A percentile compares a stretch with the other conserved stretches of the same genome.
Evolutionary conservation across 345 rosid species (phyloP).

Genomic region (Brassica cretica): DNA sequence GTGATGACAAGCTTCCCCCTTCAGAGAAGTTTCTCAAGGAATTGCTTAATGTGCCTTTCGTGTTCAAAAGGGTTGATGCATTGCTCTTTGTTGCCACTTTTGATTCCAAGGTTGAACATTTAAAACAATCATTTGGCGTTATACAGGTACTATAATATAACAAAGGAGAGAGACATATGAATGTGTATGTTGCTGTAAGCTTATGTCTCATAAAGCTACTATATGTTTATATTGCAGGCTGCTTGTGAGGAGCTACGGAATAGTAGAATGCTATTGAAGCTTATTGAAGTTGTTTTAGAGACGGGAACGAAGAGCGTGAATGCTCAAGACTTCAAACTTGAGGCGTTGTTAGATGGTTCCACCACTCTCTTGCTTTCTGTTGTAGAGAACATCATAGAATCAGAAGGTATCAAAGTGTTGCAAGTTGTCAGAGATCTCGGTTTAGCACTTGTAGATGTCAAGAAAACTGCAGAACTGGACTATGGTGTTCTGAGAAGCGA

Average conservation of each 20-base stretch:
- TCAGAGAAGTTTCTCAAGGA: slow-evolving; percentile 42
- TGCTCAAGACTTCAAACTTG: slow-evolving; percentile 73
- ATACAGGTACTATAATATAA: slow-evolving; percentile 25
- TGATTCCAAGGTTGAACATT: slow-evolving; percentile 9
- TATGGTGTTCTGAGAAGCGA: slow-evolving; percentile 20
- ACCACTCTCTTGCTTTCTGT: slow-evolving; percentile 69
- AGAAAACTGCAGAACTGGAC: slow-evolving; percentile 34
- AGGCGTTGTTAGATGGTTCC: slow-evolving; percentile 64
- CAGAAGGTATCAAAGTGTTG: slow-evolving; percentile 50
- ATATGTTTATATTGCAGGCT: slow-evolving; percentile 45
- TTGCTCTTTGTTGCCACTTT: slow-evolving; percentile 26
- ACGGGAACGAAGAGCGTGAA: slow-evolving; percentile 66
- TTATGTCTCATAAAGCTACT: not conserved
- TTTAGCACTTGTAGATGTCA: slow-evolving; percentile 23
- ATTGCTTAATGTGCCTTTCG: slow-evolving; percentile 36
- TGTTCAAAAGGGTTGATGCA: slow-evolving; percentile 26
- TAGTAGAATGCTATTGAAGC: slow-evolving; percentile 65
- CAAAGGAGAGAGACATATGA: not conserved
- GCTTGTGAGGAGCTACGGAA: slow-evolving; percentile 61
- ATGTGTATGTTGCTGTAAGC: not conserved
- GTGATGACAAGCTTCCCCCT: slow-evolving; percentile 45
- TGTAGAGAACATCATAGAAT: slow-evolving; percentile 61
- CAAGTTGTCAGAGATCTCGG: slow-evolving; percentile 21
- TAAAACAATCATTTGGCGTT: slow-evolving; percentile 14
- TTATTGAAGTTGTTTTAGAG: slow-evolving; percentile 64